Conservation (phyloP, 2,329 filamentous ascomycete species). For the Pyricularia pennisetigena region DNA sequence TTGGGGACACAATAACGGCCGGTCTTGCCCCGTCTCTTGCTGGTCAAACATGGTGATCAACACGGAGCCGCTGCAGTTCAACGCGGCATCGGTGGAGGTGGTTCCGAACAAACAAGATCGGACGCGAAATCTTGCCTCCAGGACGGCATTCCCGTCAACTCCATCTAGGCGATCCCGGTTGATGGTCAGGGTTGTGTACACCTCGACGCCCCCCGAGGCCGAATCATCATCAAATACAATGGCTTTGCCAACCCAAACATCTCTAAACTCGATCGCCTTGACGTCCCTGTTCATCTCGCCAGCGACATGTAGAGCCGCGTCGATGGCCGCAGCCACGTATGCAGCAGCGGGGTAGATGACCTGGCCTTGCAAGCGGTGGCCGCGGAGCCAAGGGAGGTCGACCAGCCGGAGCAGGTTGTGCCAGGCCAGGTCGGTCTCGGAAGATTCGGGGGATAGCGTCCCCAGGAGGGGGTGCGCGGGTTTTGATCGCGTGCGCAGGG, state of each 20-base stretch:
- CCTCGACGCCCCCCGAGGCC: neutral
- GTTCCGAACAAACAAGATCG: neutral
- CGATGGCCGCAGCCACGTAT: neutral
- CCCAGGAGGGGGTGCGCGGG: conserved; percentile 10
- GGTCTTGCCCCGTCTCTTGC: neutral
- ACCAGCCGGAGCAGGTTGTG: conserved; percentile 12
- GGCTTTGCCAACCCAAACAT: neutral
- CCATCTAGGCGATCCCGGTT: neutral
- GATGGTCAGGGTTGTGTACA: neutral
- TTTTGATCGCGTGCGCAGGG: neutral
- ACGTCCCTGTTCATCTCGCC: neutral
- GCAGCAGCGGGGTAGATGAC: conserved; percentile 24
- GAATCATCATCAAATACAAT: neutral
- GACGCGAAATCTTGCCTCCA: neutral
- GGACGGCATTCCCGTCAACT: neutral
- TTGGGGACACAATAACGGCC: neutral
- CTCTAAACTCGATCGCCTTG: neutral
- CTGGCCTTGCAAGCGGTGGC: conserved; percentile 23
- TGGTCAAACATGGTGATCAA: neutral
- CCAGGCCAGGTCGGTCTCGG: conserved; percentile 18
- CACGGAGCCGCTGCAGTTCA: neutral
- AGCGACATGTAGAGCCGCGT: neutral
- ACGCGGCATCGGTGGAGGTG: neutral
- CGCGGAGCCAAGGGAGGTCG: conserved; percentile 26
- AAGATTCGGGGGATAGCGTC: neutral